These are phyloP conservation scores for Phoma sp. DNA, from an alignment of 2,329 filamentous ascomycete species.

Conservation along the genomic window DNA sequence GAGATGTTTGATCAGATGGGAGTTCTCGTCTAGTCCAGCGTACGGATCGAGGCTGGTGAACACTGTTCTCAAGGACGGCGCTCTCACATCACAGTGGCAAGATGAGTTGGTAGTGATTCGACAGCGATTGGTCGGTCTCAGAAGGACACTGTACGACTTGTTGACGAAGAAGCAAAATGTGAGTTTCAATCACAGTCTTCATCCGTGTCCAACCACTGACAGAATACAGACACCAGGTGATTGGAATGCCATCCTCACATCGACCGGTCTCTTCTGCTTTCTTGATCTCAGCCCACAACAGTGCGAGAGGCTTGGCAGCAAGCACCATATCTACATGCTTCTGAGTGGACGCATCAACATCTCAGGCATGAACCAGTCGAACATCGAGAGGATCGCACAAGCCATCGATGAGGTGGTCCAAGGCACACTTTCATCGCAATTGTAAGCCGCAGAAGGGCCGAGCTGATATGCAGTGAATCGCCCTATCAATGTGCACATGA, in stretches of 20 bases:
- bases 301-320: constrained; percentile 19
- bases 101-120: constrained; percentile 21
- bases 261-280: constrained; percentile 33
- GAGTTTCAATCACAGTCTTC: neutral
- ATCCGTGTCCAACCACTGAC: constrained; percentile 1
- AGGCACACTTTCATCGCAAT: neutral
- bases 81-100: constrained; percentile 21
- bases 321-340: constrained; percentile 33
- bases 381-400: constrained; percentile 24
- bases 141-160: constrained; percentile 14
- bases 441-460: neutral
- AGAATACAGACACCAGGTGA: constrained; percentile 26
- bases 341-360: constrained; percentile 35
- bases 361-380: constrained; percentile 29
- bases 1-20: constrained; percentile 35
- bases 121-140: constrained; percentile 18
- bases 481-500: neutral
- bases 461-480: neutral
- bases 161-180: constrained; percentile 21
- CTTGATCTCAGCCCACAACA: constrained; percentile 24
- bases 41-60: constrained; percentile 35
- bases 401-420: constrained; percentile 26
- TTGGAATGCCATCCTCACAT: constrained; percentile 25
- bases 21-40: constrained; percentile 39
- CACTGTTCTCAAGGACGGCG: constrained; percentile 22